A percentile compares a stretch with the other conserved stretches of the same genome.
phyloP scores from a whole-genome alignment of 306 rosid genomes.

The Crotalaria pallida region DNA sequence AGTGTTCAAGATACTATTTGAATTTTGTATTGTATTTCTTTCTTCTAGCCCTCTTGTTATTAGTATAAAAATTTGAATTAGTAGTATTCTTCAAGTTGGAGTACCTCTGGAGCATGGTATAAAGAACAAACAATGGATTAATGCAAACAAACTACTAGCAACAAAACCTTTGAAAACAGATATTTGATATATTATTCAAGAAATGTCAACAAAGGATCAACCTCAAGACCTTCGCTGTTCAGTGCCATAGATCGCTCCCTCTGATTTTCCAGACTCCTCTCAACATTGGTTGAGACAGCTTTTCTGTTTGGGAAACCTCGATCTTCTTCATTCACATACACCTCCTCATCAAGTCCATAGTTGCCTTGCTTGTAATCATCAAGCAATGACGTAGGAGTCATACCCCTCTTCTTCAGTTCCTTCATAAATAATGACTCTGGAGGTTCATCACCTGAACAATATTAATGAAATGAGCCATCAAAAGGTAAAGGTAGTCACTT shows the following conservation, averaged over 20 bases:
- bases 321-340: conserved; percentile 44
- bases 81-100: not conserved
- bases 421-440: conserved; percentile 94
- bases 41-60: not conserved
- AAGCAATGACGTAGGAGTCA: conserved; percentile 88
- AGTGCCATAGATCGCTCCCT: conserved; percentile 87
- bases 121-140: not conserved
- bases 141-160: not conserved
- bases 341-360: conserved; percentile 53
- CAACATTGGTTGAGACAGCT: conserved; percentile 64
- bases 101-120: not conserved
- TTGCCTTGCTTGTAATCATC: conserved; percentile 64
- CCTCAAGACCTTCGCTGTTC: conserved; percentile 99
- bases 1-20: not conserved
- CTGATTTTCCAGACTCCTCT: conserved; percentile 73
- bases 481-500: not conserved
- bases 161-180: not conserved
- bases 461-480: conserved; percentile 16
- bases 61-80: not conserved
- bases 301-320: conserved; percentile 52
- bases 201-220: conserved; percentile 27
- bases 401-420: conserved; percentile 89
- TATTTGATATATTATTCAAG: conserved; percentile 8
- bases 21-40: not conserved
- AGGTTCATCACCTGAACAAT: conserved; percentile 73